These are phyloP conservation scores for Chrysoporthe cubensis DNA, from an alignment of 2,329 filamentous ascomycete species.

Conservation along the genomic window DNA sequence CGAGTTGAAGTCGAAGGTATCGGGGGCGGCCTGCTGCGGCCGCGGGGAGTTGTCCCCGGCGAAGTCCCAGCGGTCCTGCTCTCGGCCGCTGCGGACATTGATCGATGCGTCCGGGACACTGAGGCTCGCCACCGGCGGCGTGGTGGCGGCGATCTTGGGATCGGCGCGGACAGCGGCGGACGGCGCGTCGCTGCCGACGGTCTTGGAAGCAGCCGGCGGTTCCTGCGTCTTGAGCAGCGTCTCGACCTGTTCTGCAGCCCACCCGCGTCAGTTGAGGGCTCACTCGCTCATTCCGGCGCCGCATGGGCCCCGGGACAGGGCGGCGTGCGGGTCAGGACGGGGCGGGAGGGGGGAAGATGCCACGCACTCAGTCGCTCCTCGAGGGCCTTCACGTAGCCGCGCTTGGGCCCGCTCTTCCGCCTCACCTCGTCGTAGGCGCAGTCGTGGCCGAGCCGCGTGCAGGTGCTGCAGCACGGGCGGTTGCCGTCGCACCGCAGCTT, in stretches of 20 bases:
- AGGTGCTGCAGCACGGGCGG: conserved; percentile 86
- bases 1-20: conserved; percentile 63
- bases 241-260: conserved; percentile 80
- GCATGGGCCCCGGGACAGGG: background rate
- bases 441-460: conserved; percentile 80
- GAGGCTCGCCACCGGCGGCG: conserved; percentile 41
- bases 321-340: conserved; percentile 18
- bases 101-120: conserved; percentile 51
- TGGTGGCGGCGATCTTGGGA: conserved; percentile 39
- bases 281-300: background rate
- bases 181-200: conserved; percentile 29
- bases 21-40: conserved; percentile 44
- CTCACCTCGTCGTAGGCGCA: conserved; percentile 92
- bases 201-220: conserved; percentile 34
- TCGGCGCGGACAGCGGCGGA: conserved; percentile 33
- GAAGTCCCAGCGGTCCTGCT: conserved; percentile 60
- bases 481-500: conserved; percentile 89
- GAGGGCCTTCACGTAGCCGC: conserved; percentile 91
- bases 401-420: conserved; percentile 92
- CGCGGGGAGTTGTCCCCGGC: conserved; percentile 54
- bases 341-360: conserved; percentile 14
- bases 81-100: conserved; percentile 50
- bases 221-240: conserved; percentile 84
- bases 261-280: conserved; percentile 21
- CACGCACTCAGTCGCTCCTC: conserved; percentile 86